These are phyloP conservation scores for Anthracocystis panici-leucophaei DNA, from an alignment of 1,284 basidiomycete genomes.

Conservation along the genomic window DNA sequence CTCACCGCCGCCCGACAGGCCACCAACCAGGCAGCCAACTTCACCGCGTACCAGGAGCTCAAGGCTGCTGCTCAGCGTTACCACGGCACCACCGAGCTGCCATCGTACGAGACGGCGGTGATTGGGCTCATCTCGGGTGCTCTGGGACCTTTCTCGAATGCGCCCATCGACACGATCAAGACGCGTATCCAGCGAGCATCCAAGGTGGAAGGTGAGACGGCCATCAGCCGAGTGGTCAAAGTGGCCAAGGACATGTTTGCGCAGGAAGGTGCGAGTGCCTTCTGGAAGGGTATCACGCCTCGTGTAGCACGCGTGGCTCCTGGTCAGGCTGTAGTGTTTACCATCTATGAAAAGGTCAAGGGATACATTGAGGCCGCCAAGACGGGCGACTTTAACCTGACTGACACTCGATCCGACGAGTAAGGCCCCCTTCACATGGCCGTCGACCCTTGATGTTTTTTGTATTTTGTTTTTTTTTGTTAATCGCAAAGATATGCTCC, in stretches of 20 bases:
- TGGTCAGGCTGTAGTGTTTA: slow-evolving; percentile 73
- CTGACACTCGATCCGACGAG: slow-evolving; percentile 62
- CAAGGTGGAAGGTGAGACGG: slow-evolving; percentile 81
- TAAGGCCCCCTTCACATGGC: slow-evolving; percentile 3
- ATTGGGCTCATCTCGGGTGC: slow-evolving; percentile 96
- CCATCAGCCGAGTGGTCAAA: slow-evolving; percentile 78
- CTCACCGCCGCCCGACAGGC: slow-evolving; percentile 95
- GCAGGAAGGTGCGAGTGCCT: slow-evolving; percentile 86
- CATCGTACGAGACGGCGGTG: slow-evolving; percentile 87
- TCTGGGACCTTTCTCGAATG: slow-evolving; percentile 94
- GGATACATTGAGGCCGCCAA: slow-evolving; percentile 64
- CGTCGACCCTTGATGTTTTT: too few species aligned
- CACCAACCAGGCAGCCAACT: slow-evolving; percentile 98
- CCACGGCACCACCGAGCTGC: slow-evolving; percentile 77
- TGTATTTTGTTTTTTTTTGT: background rate
- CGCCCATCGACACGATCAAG: slow-evolving; percentile 97
- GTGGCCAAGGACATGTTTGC: slow-evolving; percentile 94
- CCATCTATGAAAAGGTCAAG: slow-evolving; percentile 70
- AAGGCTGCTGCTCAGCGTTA: slow-evolving; percentile 82
- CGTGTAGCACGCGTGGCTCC: slow-evolving; percentile 95
- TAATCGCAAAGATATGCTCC: slow-evolving; percentile 8
- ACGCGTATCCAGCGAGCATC: slow-evolving; percentile 85
- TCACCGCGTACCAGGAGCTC: slow-evolving; percentile 97
- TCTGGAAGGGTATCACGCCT: slow-evolving; percentile 89
- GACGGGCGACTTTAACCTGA: slow-evolving; percentile 57